Percentiles rank a stretch among this genome's conserved stretches.
These are phyloP conservation scores for Didymella keratinophila DNA, from an alignment of 2,329 filamentous ascomycete species.

Conservation along the genomic window DNA sequence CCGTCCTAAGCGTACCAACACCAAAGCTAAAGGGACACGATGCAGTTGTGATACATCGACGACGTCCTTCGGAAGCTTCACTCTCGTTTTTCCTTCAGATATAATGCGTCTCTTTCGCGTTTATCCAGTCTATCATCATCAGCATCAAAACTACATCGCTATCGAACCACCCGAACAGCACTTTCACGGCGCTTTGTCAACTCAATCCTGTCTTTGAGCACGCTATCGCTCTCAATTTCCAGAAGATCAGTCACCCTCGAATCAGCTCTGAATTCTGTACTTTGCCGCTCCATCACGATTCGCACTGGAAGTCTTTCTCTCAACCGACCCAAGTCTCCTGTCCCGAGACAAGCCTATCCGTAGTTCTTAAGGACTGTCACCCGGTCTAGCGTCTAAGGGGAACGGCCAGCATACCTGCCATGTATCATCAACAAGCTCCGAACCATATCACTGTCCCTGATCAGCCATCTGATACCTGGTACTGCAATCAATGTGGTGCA, in stretches of 20 bases:
- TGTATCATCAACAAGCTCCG: neutral
- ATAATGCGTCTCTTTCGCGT: neutral
- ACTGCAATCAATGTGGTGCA: constrained; percentile 5
- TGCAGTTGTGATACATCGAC: neutral
- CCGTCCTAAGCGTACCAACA: neutral
- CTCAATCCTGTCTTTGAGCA: too few relatives aligned
- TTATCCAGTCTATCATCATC: neutral
- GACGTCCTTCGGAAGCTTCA: constrained; percentile 4
- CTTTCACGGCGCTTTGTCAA: too few relatives aligned
- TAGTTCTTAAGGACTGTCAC: too few relatives aligned
- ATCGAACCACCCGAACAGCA: too few relatives aligned
- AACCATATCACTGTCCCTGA: neutral
- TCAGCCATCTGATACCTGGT: constrained; percentile 11
- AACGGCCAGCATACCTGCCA: neutral
- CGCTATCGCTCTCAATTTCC: too few relatives aligned
- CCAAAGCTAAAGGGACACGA: neutral
- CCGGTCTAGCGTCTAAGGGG: too few relatives aligned
- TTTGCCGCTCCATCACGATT: too few relatives aligned
- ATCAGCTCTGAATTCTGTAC: too few relatives aligned
- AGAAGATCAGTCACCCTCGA: too few relatives aligned
- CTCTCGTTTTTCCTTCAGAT: neutral
- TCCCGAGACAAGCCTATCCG: too few relatives aligned
- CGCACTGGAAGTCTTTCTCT: too few relatives aligned
- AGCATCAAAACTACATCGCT: neutral
- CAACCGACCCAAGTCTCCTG: too few relatives aligned